Base-by-base conservation (phyloP, 768 basidiomycete species). In the Lactarius quietus region DNA sequence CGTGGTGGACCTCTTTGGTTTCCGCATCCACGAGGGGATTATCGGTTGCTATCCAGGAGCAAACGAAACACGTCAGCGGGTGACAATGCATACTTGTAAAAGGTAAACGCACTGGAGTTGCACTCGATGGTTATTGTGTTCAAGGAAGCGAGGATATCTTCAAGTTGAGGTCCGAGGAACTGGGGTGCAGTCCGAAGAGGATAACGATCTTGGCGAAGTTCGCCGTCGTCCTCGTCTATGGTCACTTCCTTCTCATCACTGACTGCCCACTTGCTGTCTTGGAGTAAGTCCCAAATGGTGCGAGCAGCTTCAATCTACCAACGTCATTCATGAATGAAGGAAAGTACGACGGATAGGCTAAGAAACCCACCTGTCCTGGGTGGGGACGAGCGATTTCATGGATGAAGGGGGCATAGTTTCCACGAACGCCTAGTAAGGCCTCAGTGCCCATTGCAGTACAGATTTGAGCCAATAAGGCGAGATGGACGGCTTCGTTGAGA, bases 371-470 rank as follows among this genome's bases (percentile, higher is more conserved):
- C 78, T 93, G 92, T 59, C 92, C 92, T 6, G 90, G 88, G 74
- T 95, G 93, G 8, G 93, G 93, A 12, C 93, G 86, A 18, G 88
- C 84, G 41, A 81, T 76, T 61, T 83, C 81, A 73, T 89, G 86
- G 65, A 95, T 90, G 79, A 95, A 95, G 3, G 88, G 84, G 65
- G 86, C 87, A 71, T 88, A 91, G 0, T 87, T 88, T 15, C 80
- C 86, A 28, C 85, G 85, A 18, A 86, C 82, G 20, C 93, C 93
- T 39, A 85, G 76, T 68, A 94, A 83, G 7, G 92, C 92, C 73
- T 95, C 93, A 6, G 87, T 84, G 18, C 92, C 90, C 82, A 95
- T 83, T 1, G 92, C 92, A 0, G 92, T 94, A 70, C 86, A 83
- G 7, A 88, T 82, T 80, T 92, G 83, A 15, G 88, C 80, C 23